Base-by-base conservation (phyloP, 1,284 basidiomycete species). In the Golubevia sp. region DNA sequence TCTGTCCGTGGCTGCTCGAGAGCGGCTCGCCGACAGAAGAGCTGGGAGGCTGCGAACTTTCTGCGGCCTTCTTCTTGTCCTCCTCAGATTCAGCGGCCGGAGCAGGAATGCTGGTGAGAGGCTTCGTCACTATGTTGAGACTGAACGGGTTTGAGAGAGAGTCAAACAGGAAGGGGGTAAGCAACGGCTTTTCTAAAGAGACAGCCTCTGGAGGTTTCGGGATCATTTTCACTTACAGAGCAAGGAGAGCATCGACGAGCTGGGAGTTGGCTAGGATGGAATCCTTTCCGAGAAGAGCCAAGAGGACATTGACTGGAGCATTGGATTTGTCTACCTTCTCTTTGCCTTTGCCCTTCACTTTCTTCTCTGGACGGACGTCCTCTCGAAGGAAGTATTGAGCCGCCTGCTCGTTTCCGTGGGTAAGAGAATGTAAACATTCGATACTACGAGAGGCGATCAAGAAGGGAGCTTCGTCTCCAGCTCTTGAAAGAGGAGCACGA, bases 381-480 rank as follows among this genome's bases (percentile, higher is more conserved):
- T 83, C 79, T 26, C 72, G 68, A 61, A 83, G 59, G 63, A 82
- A 83, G 67, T 69, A 79, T n/a, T 70, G 58, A 1, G 79, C 74
- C 34, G 72, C 73, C 30, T 79, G 74, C 21, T 63, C 63, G 61
- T 80, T 82, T 49, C 64, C 64, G 18, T 63, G 58, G 0, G 77
- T 73, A 49, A 83, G 66, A 55, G 78, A 68, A 15, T 73, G 64
- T 26, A 83, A 63, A 27, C 73, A 74, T 56, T 81, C 80, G 55
- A 83, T 70, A 55, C 72, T 76, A 58, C 80, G 76, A 18, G 71
- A 70, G 1, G 80, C 80, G 24, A 83, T 80, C 63, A 83, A 66
- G 66, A 74, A 76, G 23, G 80, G 79, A 27, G 80, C 80, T 63
- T 83, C 79, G 26, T 79, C 79, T n/a, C 80, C 80, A 49, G 76